Base-by-base conservation (phyloP, 2,329 filamentous ascomycete genomes). In the Ascochyta lentis region DNA sequence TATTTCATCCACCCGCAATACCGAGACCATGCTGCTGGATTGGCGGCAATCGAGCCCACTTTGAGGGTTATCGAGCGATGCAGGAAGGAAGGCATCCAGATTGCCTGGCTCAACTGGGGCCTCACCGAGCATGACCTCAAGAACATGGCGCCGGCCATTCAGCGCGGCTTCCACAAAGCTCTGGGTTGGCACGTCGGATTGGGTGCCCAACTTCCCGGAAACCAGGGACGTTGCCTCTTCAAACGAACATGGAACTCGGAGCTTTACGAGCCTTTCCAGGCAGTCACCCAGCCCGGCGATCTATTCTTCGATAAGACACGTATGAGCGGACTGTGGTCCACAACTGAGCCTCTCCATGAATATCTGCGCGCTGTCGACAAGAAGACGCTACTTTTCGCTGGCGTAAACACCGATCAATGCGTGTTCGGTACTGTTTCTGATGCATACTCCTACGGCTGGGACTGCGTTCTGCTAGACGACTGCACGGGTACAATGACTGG, bases 371-470 rank as follows among this genome's bases (percentile, higher is more conserved):
- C 73, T 50, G 72, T 70, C n/a, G 68, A 70, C 35, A 78, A 77
- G 66, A 77, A 77, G 60, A 78, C 76, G 0, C 57, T 79, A 19
- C 60, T 78, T 5, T 78, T 78, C 53, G 72, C 77, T 16, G 76
- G 76, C 22, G 75, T 78, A 46, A 79, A 78, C 58, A 79, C 76
- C 9, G 76, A 78, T 59, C 77, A 78, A 61, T 79, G 76, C 45
- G 66, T 78, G 10, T 72, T 78, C 26, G 77, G 76, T 23, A 78
- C 76, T 1, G 63, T 78, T 22, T 76, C 74, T 13, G 76, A 78
- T 48, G 74, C 76, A 1, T 79, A 78, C 63, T 75, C 70, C 15
- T 78, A 70, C 56, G 76, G 60, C 23, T 79, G 74, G 73, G 76
- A 78, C 52, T 78, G 75, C 68, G 67, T 79, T 39, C 65, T 78